A percentile compares a stretch with the other conserved stretches of the same genome.
Conservation (phyloP, 257 asterid genomes). For the Fraxinus quadrangulata region DNA sequence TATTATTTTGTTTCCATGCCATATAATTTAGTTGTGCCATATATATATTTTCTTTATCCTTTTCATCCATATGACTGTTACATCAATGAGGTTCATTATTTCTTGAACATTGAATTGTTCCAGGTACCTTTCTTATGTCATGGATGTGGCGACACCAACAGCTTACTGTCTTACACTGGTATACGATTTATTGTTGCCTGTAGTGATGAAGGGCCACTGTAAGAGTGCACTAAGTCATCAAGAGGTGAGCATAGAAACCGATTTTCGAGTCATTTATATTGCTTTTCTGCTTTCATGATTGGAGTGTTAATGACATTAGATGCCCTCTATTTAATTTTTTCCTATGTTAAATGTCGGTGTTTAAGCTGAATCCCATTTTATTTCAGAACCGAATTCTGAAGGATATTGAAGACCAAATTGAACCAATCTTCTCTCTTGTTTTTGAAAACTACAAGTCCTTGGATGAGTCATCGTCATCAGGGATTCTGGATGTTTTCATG, state of each 20-base stretch:
- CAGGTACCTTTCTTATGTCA: conserved; percentile 59
- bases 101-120: conserved; percentile 11
- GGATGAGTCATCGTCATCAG: conserved; percentile 51
- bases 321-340: background rate
- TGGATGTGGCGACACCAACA: conserved; percentile 65
- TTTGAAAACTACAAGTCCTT: conserved; percentile 54
- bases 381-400: conserved; percentile 55
- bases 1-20: conserved; percentile 12
- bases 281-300: background rate
- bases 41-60: background rate
- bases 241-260: conserved; percentile 36
- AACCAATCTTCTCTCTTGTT: conserved; percentile 48
- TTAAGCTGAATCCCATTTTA: background rate
- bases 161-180: conserved; percentile 51
- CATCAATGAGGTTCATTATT: background rate
- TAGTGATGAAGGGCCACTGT: conserved; percentile 47
- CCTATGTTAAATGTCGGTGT: background rate
- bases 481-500: conserved; percentile 47
- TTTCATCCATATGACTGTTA: background rate
- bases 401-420: conserved; percentile 55
- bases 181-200: conserved; percentile 42
- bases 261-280: background rate
- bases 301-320: background rate
- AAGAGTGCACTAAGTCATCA: conserved; percentile 54
- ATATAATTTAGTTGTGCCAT: conserved; percentile 6